Evolutionary conservation across 2,329 filamentous ascomycete genomes (phyloP), one percentile per base, ranked within the genome.

Genomic region (Oidium heveae): DNA sequence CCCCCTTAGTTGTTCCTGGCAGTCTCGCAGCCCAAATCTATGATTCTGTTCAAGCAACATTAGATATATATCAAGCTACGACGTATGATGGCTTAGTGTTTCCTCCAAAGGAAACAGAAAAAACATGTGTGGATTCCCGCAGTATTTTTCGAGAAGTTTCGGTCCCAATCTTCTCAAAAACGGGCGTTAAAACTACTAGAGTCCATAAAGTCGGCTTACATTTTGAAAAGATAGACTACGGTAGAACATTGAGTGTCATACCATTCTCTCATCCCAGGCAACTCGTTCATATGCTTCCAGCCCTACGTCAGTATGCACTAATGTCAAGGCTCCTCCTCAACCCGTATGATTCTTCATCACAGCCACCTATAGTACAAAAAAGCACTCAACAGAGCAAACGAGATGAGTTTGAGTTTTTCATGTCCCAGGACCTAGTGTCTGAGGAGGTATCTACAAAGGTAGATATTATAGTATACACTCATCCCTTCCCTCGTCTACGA

Each of bases 221-320:
- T 58, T 75, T 86, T 18, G 77, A 83, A 55, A 86, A 85, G 65
- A 75, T 78, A 1, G 83, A 86, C 9, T 86, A 82, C 59, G 82
- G 80, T 0, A 75, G 80, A 55, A 71, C 72, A 2, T 66, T 93
- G 9, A 75, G 74, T 0, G 77, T 81, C 55, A 70, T 91, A 34
- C 79, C 84, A 0, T 89, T 93, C 62, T 77, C 78, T 2, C 86
- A 93, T 62, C 86, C 86, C 0, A 75, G 79, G 52, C 84, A 93
- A 63, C 69, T 93, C 4, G 69, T 88, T 7, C 73, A 76, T 54
- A 77, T 88, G 63, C 71, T 93, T n/a, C 84, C 85, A 0, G 70
- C 74, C 4, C 69, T 91, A 16, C 73, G 86, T 15, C 85, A 91
- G 64, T 91, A 86, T 62, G 81, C 82, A 0, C 79, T 83, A 59